Conservation (phyloP, 805 yeast species). For the Torulaspora microellipsoides region DNA sequence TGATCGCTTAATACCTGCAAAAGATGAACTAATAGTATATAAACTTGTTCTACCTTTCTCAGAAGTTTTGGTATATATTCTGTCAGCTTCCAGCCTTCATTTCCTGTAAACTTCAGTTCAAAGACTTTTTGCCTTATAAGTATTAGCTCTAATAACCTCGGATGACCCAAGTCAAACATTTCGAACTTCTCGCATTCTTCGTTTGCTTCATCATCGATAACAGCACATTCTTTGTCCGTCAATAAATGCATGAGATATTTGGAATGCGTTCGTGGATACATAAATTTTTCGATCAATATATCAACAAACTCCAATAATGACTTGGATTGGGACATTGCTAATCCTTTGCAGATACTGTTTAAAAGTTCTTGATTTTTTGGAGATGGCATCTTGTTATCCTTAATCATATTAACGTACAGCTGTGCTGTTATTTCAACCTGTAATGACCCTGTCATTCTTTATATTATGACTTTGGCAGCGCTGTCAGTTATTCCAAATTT, state of each 20-base stretch:
- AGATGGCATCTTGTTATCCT: conserved; percentile 8
- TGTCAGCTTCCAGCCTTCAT: conserved; percentile 1
- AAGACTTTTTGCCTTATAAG: conserved; percentile 18
- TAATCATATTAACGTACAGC: conserved; percentile 8
- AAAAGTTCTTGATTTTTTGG: conserved; percentile 10
- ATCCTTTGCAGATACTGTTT: conserved; percentile 12
- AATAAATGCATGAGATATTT: conserved; percentile 1
- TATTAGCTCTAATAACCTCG: conserved; percentile 22
- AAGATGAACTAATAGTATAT: conserved; percentile 14
- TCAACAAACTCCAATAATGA: conserved; percentile 29
- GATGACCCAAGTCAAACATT: conserved; percentile 22
- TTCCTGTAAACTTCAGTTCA: conserved; percentile 6
- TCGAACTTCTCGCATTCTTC: conserved; percentile 2
- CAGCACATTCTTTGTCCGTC: not conserved
- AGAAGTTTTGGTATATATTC: conserved; percentile 7
- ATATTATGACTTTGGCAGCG: not conserved
- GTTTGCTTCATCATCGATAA: not conserved
- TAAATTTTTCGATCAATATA: conserved; percentile 23
- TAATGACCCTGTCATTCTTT: conserved; percentile 10
- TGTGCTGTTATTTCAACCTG: conserved; percentile 2
- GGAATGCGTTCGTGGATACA: conserved; percentile 24
- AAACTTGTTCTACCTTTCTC: conserved; percentile 15
- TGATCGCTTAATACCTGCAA: conserved; percentile 19
- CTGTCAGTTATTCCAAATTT: too few relatives aligned
- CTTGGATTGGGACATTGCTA: conserved; percentile 18